Percentiles rank a stretch among this genome's conserved stretches.
phyloP scores from a whole-genome alignment of 2,329 filamentous ascomycete species.

The Ophiocordyceps camponoti-rufipedis region DNA sequence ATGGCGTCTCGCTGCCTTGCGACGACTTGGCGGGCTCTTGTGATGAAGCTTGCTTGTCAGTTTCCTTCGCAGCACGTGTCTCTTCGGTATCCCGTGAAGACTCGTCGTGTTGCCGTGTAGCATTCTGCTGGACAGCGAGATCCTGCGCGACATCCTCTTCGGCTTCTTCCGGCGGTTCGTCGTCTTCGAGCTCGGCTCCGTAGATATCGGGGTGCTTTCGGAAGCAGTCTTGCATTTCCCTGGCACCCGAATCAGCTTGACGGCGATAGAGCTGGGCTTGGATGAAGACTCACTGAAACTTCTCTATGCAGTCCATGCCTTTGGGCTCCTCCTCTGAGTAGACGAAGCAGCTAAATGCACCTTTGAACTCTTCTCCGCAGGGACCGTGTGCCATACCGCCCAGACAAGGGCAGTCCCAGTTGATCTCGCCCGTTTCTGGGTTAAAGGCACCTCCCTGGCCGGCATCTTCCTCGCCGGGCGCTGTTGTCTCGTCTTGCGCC shows the following conservation, averaged over 20 bases:
- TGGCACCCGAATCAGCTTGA: slow-evolving; percentile 21
- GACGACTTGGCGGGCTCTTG: background rate
- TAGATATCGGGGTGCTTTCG: slow-evolving; percentile 83
- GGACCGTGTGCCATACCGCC: slow-evolving; percentile 95
- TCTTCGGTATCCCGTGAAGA: background rate
- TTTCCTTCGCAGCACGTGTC: background rate
- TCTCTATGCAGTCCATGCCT: slow-evolving; percentile 93
- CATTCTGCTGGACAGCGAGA: background rate
- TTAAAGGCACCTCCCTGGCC: slow-evolving; percentile 86
- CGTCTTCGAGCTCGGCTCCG: slow-evolving; percentile 69
- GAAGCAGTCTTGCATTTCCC: slow-evolving; percentile 96
- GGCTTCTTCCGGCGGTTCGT: slow-evolving; percentile 18
- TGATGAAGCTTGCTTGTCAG: background rate
- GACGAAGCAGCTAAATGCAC: slow-evolving; percentile 97
- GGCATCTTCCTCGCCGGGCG: slow-evolving; percentile 36
- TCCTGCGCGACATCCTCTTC: slow-evolving; percentile 10
- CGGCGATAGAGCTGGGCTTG: background rate
- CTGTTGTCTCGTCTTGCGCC: slow-evolving; percentile 7
- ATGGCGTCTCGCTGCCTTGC: background rate
- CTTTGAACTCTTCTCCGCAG: slow-evolving; percentile 88
- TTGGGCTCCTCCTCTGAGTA: slow-evolving; percentile 88
- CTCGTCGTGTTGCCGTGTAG: background rate
- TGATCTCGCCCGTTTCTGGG: slow-evolving; percentile 96
- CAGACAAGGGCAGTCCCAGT: slow-evolving; percentile 97
- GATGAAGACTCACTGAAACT: slow-evolving; percentile 61